Evolutionary conservation across 768 basidiomycete species (phyloP).

Genomic region (Termitomyces sp.): DNA sequence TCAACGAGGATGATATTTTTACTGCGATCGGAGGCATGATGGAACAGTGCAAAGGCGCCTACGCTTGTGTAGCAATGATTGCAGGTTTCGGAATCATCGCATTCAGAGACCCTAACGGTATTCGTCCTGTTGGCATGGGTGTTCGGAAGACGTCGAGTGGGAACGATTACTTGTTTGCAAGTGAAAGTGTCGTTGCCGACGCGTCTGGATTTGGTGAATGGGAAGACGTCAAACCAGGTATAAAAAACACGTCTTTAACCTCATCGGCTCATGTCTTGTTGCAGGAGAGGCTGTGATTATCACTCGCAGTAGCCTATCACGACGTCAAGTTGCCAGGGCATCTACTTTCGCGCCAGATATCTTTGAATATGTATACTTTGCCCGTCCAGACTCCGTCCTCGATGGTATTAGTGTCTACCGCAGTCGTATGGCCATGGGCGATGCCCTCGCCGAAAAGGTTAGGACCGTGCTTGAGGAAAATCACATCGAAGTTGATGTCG

Average conservation of each 20-base stretch:
- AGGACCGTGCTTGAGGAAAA: slow-evolving; percentile 61
- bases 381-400: slow-evolving; percentile 94
- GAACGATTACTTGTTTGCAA: slow-evolving; percentile 85
- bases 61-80: slow-evolving; percentile 98
- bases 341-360: slow-evolving; percentile 93
- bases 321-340: slow-evolving; percentile 66
- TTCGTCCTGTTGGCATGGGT: slow-evolving; percentile 88
- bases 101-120: slow-evolving; percentile 97
- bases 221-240: slow-evolving; percentile 91
- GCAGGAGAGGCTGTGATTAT: slow-evolving; percentile 94
- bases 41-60: slow-evolving; percentile 85
- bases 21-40: slow-evolving; percentile 88
- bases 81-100: slow-evolving; percentile 98
- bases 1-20: slow-evolving; percentile 99
- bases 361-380: slow-evolving; percentile 98
- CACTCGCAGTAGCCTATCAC: slow-evolving; percentile 71
- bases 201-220: slow-evolving; percentile 88
- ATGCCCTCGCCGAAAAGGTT: slow-evolving; percentile 87
- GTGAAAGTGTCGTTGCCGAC: slow-evolving; percentile 95
- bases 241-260: slow-evolving; percentile 11
- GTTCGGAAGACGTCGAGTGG: slow-evolving; percentile 54
- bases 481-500: slow-evolving; percentile 82
- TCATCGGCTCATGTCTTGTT: slow-evolving; percentile 1
- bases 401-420: slow-evolving; percentile 97
- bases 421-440: slow-evolving; percentile 99